phyloP scores from a whole-genome alignment of 352 stramenopile species.

The Phytophthora ramorum region DNA sequence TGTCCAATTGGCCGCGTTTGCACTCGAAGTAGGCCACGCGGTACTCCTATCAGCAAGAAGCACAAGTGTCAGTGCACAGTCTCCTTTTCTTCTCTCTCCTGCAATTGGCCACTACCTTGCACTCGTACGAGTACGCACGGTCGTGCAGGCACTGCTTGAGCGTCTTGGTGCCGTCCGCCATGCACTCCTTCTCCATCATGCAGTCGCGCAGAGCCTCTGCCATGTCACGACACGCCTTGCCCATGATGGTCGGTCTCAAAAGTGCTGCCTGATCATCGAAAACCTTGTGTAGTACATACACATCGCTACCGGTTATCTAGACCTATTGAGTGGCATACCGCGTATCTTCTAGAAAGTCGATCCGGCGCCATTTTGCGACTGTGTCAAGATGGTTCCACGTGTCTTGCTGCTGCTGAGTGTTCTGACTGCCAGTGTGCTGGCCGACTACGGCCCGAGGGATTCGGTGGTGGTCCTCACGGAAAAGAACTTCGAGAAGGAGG shows the following conservation, averaged over 20 bases:
- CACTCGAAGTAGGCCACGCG: slow-evolving; percentile 88
- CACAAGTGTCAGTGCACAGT: neutral
- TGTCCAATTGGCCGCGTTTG: slow-evolving; percentile 84
- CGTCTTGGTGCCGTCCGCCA: slow-evolving; percentile 74
- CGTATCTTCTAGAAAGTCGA: slow-evolving; percentile 19
- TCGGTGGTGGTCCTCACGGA: slow-evolving; percentile 78
- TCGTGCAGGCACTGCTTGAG: slow-evolving; percentile 83
- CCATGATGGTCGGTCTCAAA: slow-evolving; percentile 44
- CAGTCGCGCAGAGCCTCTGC: slow-evolving; percentile 81
- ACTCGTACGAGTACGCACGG: slow-evolving; percentile 73
- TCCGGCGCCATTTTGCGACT: slow-evolving; percentile 1
- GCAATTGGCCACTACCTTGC: slow-evolving; percentile 44
- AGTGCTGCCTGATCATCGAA: neutral
- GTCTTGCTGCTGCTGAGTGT: slow-evolving; percentile 28
- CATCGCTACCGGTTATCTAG: neutral
- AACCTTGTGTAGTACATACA: neutral
- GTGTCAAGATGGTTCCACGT: slow-evolving; percentile 38
- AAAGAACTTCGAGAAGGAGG: slow-evolving; percentile 86
- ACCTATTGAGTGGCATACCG: neutral
- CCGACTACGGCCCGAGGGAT: slow-evolving; percentile 60
- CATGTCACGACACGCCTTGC: slow-evolving; percentile 87
- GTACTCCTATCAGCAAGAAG: slow-evolving; percentile 52
- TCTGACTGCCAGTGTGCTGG: slow-evolving; percentile 15
- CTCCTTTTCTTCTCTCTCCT: neutral
- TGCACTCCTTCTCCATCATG: slow-evolving; percentile 82